These are phyloP conservation scores for Actinomucor elegans DNA, from an alignment of 371 early-diverging fungal species.

Conservation along the genomic window DNA sequence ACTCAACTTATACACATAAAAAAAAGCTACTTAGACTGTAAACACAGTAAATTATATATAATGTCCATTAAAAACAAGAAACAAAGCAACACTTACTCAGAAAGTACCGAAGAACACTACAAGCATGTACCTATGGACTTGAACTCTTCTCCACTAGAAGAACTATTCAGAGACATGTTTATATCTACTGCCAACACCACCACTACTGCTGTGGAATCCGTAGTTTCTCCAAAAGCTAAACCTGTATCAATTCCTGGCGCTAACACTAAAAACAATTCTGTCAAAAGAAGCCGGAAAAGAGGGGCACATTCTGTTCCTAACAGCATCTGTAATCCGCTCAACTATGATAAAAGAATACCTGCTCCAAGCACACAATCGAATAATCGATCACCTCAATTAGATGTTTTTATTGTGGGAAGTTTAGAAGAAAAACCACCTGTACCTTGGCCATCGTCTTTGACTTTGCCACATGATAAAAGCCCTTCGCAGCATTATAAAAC, in stretches of 20 bases:
- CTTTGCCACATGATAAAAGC: constrained; percentile 2
- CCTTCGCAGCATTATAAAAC: too few species aligned
- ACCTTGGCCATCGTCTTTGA: constrained; percentile 4
- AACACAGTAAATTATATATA: background rate
- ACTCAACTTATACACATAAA: background rate
- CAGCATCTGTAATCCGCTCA: background rate
- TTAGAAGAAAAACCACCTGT: constrained; percentile 8
- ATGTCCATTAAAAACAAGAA: background rate
- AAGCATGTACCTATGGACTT: constrained; percentile 3
- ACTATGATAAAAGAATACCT: background rate
- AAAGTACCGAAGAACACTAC: background rate
- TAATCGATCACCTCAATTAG: background rate
- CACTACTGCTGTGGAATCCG: background rate
- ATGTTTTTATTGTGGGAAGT: constrained; percentile 7
- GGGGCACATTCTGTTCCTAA: background rate
- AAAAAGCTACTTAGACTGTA: background rate
- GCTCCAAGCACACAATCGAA: background rate
- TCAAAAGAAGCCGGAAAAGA: background rate
- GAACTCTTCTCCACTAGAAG: background rate
- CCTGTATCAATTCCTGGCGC: background rate
- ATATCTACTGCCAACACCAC: background rate
- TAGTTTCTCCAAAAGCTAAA: background rate
- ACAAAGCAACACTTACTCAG: background rate
- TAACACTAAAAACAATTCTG: background rate
- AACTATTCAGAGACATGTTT: background rate